Evolutionary conservation across 306 rosid species (phyloP).

Genomic region (Quercus parvula): DNA sequence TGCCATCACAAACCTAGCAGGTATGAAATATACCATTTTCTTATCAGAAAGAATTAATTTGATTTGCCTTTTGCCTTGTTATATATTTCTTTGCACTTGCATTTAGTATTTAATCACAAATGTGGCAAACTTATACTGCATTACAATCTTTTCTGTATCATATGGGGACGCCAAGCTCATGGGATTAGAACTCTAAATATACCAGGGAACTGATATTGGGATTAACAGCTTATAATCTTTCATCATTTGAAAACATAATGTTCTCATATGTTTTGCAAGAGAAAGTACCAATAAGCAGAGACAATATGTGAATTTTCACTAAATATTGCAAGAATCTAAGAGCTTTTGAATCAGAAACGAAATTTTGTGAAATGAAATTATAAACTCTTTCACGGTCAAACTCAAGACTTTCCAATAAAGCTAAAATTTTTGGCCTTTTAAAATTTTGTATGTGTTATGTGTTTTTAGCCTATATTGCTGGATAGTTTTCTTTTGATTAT

Average conservation of each 20-base stretch:
- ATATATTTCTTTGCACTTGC: neutral
- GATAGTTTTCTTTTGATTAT: neutral
- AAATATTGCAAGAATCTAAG: neutral
- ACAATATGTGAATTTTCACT: neutral
- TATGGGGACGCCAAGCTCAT: neutral
- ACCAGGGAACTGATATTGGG: neutral
- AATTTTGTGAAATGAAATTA: neutral
- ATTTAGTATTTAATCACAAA: neutral
- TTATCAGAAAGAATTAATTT: neutral
- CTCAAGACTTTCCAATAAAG: neutral
- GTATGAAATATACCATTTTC: slow-evolving; percentile 26
- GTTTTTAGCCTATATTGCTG: neutral
- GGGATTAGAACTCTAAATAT: neutral
- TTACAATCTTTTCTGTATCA: neutral
- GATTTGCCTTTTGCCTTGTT: neutral
- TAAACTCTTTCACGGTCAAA: neutral
- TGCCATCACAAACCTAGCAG: slow-evolving; percentile 77
- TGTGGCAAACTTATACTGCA: neutral
- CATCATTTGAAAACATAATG: neutral
- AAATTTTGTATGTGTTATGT: too few species aligned
- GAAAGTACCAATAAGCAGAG: neutral
- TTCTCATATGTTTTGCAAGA: neutral
- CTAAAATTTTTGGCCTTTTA: neutral
- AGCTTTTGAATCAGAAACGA: neutral
- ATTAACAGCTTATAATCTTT: neutral